Percentiles rank a stretch among this genome's conserved stretches.
These are phyloP conservation scores for Thymus quinquecostatus DNA, from an alignment of 257 asterid genomes.

Conservation along the genomic window DNA sequence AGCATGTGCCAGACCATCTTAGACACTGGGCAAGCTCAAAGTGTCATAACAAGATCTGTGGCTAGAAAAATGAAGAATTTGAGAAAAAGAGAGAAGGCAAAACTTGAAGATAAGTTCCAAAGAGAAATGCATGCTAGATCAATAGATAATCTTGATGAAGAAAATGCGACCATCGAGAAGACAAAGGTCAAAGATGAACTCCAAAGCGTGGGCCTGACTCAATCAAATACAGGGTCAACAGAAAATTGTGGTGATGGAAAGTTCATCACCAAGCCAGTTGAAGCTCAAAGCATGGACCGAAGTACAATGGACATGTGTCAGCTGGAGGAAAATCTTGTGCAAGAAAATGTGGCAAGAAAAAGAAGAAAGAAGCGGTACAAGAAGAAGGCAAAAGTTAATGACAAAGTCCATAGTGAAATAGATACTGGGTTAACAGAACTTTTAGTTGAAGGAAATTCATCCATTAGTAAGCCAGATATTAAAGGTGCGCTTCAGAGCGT, in stretches of 20 bases:
- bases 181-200: conserved; percentile 14
- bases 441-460: conserved; percentile 27
- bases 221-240: background rate
- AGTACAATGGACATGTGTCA: conserved; percentile 18
- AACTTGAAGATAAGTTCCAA: background rate
- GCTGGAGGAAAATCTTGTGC: conserved; percentile 30
- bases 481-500: conserved; percentile 10
- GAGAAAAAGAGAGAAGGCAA: conserved; percentile 4
- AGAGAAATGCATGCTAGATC: conserved; percentile 1
- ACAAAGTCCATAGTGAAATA: conserved; percentile 18
- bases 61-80: conserved; percentile 15
- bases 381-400: background rate
- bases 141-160: background rate
- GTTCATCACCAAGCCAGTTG: background rate
- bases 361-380: conserved; percentile 27
- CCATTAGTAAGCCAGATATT: conserved; percentile 10
- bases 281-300: conserved; percentile 28
- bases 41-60: conserved; percentile 15
- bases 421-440: background rate
- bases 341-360: conserved; percentile 24
- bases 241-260: conserved; percentile 21
- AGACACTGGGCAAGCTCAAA: conserved; percentile 11
- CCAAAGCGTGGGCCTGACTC: conserved; percentile 13
- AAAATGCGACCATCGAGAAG: background rate
- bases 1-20: background rate